phyloP scores from a whole-genome alignment of 257 asterid species.

The Verbena officinalis region DNA sequence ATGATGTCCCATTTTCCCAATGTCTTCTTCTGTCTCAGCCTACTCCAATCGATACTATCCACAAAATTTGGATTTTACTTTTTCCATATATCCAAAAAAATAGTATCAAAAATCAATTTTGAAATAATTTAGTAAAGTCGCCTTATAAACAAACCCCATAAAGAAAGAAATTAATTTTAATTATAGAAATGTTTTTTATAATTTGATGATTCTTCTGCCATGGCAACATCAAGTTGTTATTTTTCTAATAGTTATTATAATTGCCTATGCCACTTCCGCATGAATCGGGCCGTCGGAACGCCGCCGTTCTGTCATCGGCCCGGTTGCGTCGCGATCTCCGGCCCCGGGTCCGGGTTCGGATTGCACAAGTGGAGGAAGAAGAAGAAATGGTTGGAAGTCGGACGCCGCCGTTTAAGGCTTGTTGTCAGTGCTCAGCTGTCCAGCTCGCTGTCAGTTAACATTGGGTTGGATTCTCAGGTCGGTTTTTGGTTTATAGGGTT shows the following conservation, averaged over 20 bases:
- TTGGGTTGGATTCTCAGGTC: slow-evolving; percentile 88
- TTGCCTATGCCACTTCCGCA: slow-evolving; percentile 50
- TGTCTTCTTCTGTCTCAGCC: no score
- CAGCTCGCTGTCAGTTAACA: slow-evolving; percentile 58
- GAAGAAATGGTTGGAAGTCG: slow-evolving; percentile 36
- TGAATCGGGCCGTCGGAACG: slow-evolving; percentile 47
- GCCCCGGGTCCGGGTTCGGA: slow-evolving; percentile 37
- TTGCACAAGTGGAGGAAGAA: slow-evolving; percentile 45
- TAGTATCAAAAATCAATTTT: neutral
- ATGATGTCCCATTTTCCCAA: slow-evolving; percentile 6
- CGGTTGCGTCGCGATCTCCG: slow-evolving; percentile 40
- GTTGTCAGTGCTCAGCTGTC: slow-evolving; percentile 65
- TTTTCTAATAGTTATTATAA: slow-evolving; percentile 26
- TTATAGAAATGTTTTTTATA: neutral
- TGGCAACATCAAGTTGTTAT: slow-evolving; percentile 50
- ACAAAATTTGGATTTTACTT: slow-evolving; percentile 32
- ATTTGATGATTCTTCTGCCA: slow-evolving; percentile 49
- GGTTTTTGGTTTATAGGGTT: slow-evolving; percentile 21
- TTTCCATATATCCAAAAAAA: slow-evolving; percentile 20
- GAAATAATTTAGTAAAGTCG: neutral
- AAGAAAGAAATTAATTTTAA: slow-evolving; percentile 5
- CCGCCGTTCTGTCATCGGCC: slow-evolving; percentile 45
- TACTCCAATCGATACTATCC: slow-evolving; percentile 46
- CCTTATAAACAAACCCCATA: neutral
- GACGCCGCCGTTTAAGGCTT: slow-evolving; percentile 52